A percentile compares a stretch with the other conserved stretches of the same genome.
These are phyloP conservation scores for Aspergillus terreus DNA, from an alignment of 2,329 filamentous ascomycete genomes.

Conservation along the genomic window DNA sequence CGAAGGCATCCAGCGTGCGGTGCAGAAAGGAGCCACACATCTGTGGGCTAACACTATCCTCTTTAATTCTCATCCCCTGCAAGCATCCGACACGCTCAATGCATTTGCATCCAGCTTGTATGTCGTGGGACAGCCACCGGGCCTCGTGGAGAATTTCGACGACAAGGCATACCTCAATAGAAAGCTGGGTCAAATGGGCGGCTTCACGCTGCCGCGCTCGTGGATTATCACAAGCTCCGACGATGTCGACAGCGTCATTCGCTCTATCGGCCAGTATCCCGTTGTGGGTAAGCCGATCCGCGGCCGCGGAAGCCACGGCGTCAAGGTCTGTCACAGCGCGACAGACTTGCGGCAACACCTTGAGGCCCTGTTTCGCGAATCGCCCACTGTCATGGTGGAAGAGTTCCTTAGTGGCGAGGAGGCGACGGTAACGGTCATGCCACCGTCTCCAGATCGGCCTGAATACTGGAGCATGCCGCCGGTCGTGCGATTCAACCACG, in stretches of 20 bases:
- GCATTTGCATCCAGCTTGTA: slow-evolving; percentile 27
- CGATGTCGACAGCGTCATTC: slow-evolving; percentile 7
- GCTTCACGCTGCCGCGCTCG: slow-evolving; percentile 40
- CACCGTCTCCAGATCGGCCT: slow-evolving; percentile 31
- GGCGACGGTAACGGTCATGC: slow-evolving; percentile 52
- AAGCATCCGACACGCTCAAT: slow-evolving; percentile 36
- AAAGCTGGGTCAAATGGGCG: slow-evolving; percentile 33
- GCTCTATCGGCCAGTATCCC: slow-evolving; percentile 29
- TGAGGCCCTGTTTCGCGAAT: slow-evolving; percentile 32
- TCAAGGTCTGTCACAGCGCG: slow-evolving; percentile 42
- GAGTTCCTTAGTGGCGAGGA: slow-evolving; percentile 49
- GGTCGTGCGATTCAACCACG: slow-evolving; percentile 48
- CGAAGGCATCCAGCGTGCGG: slow-evolving; percentile 38
- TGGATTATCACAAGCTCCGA: slow-evolving; percentile 28
- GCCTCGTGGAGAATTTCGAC: slow-evolving; percentile 48
- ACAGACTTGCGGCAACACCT: slow-evolving; percentile 34
- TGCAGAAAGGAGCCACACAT: slow-evolving; percentile 42
- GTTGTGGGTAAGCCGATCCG: slow-evolving; percentile 49
- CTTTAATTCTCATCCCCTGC: slow-evolving; percentile 48
- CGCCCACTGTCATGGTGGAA: slow-evolving; percentile 43
- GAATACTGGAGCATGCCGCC: slow-evolving; percentile 45
- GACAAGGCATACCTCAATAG: slow-evolving; percentile 50
- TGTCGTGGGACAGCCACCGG: slow-evolving; percentile 47
- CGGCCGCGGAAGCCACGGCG: slow-evolving; percentile 49
- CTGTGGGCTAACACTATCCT: slow-evolving; percentile 53